Conservation (phyloP, 1,139 yeast species). For the Oligophagozyma castellii region DNA sequence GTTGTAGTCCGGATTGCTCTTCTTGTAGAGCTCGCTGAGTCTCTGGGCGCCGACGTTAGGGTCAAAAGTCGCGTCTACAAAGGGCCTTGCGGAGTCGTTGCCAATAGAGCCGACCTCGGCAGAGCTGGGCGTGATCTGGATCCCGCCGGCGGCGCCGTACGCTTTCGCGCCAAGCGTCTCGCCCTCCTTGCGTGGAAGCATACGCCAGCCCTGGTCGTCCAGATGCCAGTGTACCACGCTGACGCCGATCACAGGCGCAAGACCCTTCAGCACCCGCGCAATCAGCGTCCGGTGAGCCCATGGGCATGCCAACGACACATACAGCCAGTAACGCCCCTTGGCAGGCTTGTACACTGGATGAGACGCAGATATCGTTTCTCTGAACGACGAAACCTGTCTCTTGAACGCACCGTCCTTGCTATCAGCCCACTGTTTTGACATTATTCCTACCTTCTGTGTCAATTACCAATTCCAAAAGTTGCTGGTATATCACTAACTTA, state of each 20-base stretch:
- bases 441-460: too few relatives aligned
- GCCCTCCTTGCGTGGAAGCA: slow-evolving; percentile 33
- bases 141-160: slow-evolving; percentile 14
- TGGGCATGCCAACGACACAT: slow-evolving; percentile 83
- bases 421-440: slow-evolving; percentile 22
- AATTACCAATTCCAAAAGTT: too few relatives aligned
- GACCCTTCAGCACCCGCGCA: slow-evolving; percentile 65
- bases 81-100: slow-evolving; percentile 13
- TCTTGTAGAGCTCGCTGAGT: slow-evolving; percentile 57
- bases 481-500: too few relatives aligned
- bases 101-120: slow-evolving; percentile 7
- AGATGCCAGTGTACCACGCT: slow-evolving; percentile 83
- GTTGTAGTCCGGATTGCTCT: slow-evolving; percentile 58
- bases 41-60: slow-evolving; percentile 48
- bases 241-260: slow-evolving; percentile 42
- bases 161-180: slow-evolving; percentile 25
- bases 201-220: slow-evolving; percentile 83
- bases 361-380: slow-evolving; percentile 42
- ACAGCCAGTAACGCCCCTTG: slow-evolving; percentile 69
- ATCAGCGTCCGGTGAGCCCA: slow-evolving; percentile 88
- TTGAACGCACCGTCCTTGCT: slow-evolving; percentile 20
- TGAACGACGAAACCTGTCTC: slow-evolving; percentile 30
- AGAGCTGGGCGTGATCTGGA: slow-evolving; percentile 8
- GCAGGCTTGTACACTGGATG: slow-evolving; percentile 59
- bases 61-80: slow-evolving; percentile 38